Evolutionary conservation across 352 stramenopile genomes (phyloP).

Genomic region (Globisporangium alternatum): DNA sequence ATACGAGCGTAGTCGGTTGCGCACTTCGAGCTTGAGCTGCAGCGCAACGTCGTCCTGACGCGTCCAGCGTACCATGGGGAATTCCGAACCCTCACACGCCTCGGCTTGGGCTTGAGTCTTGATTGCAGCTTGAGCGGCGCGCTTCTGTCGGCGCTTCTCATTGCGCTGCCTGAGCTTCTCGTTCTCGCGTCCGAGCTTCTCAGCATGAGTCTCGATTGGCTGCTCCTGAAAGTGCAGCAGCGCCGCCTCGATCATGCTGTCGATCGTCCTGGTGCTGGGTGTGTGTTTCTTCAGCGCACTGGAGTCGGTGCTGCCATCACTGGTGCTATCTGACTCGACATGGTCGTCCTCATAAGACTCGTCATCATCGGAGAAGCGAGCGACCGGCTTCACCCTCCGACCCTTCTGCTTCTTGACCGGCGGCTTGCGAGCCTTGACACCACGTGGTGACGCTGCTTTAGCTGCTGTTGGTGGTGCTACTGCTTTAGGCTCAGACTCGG

Average conservation of each 20-base stretch:
- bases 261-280: neutral
- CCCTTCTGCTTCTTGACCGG: neutral
- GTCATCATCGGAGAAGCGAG: neutral
- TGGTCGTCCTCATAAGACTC: neutral
- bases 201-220: neutral
- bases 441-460: neutral
- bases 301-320: neutral
- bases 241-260: constrained; percentile 9
- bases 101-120: neutral
- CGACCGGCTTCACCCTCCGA: neutral
- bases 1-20: constrained; percentile 14
- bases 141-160: neutral
- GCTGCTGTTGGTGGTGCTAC: neutral
- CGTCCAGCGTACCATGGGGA: neutral
- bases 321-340: neutral
- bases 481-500: neutral
- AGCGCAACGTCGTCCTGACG: neutral
- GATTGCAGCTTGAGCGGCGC: neutral
- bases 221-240: neutral
- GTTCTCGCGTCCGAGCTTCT: neutral
- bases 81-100: neutral
- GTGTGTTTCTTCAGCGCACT: neutral
- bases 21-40: constrained; percentile 1
- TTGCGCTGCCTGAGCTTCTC: neutral
- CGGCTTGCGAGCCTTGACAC: neutral